These are phyloP conservation scores for Favolaschia claudopus DNA, from an alignment of 768 basidiomycete genomes.

Conservation along the genomic window DNA sequence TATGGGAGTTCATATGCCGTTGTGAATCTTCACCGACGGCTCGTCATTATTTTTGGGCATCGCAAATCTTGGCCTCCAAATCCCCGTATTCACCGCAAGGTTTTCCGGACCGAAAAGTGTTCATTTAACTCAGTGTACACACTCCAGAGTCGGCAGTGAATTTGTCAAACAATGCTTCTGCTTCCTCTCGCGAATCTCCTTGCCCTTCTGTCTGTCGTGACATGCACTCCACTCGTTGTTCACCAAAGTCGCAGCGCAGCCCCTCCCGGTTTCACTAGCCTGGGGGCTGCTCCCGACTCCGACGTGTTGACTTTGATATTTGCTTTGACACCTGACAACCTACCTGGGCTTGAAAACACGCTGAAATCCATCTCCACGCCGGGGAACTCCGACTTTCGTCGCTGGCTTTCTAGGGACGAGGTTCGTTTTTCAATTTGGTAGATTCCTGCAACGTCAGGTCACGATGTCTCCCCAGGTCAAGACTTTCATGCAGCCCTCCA, in stretches of 20 bases:
- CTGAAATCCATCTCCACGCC: constrained; percentile 40
- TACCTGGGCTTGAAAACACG: constrained; percentile 35
- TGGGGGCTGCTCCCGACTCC: constrained; percentile 24
- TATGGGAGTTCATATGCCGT: no score
- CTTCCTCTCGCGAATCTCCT: no score
- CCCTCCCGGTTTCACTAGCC: constrained; percentile 30
- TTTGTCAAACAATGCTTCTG: no score
- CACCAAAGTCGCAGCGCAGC: constrained; percentile 17
- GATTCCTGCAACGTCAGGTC: background rate
- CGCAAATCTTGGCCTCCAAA: no score
- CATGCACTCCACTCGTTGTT: no score
- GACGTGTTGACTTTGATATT: constrained; percentile 35
- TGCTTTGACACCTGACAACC: constrained; percentile 36
- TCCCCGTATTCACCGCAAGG: no score
- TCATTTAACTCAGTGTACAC: no score
- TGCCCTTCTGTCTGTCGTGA: no score
- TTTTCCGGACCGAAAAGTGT: no score
- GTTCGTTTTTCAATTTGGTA: constrained; percentile 24
- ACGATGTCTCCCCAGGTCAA: constrained; percentile 19
- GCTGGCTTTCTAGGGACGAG: constrained; percentile 38
- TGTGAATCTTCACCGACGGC: no score
- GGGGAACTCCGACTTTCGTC: constrained; percentile 29
- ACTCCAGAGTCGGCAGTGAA: no score
- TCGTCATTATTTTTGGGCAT: no score
- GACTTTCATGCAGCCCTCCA: constrained; percentile 25